These are phyloP conservation scores for Sporothrix luriei DNA, from an alignment of 2,329 filamentous ascomycete genomes.

Conservation along the genomic window DNA sequence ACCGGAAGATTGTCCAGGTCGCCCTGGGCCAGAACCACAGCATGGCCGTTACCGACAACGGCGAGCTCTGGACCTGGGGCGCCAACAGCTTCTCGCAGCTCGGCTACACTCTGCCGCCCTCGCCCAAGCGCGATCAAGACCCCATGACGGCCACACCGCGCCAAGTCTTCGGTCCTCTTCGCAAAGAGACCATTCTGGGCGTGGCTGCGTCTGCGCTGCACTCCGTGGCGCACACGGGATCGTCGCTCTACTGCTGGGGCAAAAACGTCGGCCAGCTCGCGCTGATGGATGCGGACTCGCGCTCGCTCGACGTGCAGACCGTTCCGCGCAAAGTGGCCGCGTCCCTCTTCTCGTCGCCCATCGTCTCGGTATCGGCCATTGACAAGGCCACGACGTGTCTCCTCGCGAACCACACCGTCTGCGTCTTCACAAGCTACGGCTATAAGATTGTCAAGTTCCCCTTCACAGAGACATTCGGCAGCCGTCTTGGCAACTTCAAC, in stretches of 20 bases:
- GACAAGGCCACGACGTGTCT: slow-evolving; percentile 86
- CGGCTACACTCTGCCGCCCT: slow-evolving; percentile 74
- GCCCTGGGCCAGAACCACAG: slow-evolving; percentile 91
- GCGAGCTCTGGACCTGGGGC: slow-evolving; percentile 95
- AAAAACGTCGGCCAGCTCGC: slow-evolving; percentile 94
- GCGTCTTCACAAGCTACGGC: slow-evolving; percentile 93
- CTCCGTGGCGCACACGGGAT: slow-evolving; percentile 82
- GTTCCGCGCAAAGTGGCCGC: slow-evolving; percentile 85
- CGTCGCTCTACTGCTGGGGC: slow-evolving; percentile 87
- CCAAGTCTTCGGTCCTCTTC: slow-evolving; percentile 88
- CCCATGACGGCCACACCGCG: slow-evolving; percentile 78
- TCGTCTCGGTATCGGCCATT: slow-evolving; percentile 81
- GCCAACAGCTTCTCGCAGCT: slow-evolving; percentile 83
- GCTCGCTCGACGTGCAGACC: slow-evolving; percentile 81
- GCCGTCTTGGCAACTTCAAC: slow-evolving; percentile 67
- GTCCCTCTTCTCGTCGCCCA: slow-evolving; percentile 72
- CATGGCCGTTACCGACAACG: slow-evolving; percentile 78
- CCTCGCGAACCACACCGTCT: slow-evolving; percentile 84
- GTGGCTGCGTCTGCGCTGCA: slow-evolving; percentile 88
- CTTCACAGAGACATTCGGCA: slow-evolving; percentile 64
- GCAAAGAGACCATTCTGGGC: slow-evolving; percentile 79
- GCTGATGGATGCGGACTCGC: slow-evolving; percentile 90
- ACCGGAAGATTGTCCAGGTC: slow-evolving; percentile 74
- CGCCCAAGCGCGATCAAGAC: slow-evolving; percentile 72
- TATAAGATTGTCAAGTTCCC: slow-evolving; percentile 90